A percentile compares a stretch with the other conserved stretches of the same genome.
These are phyloP conservation scores for Adansonia madagascariensis DNA, from an alignment of 441 rosid genomes.

Conservation along the genomic window DNA sequence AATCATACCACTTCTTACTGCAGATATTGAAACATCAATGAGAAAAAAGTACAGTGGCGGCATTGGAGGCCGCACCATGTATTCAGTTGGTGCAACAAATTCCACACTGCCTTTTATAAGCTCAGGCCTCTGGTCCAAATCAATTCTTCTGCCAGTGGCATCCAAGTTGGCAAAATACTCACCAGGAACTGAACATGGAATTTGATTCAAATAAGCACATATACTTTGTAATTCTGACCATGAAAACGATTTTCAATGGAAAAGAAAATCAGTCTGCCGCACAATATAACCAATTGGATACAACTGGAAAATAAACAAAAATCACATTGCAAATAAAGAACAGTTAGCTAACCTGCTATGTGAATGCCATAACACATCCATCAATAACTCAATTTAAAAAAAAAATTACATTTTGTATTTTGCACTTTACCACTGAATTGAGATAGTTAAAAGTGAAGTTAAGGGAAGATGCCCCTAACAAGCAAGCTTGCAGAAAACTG, in stretches of 20 bases:
- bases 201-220: conserved; percentile 18
- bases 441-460: neutral
- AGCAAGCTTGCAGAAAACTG: conserved; percentile 10
- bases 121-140: conserved; percentile 95
- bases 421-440: neutral
- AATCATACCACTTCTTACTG: conserved; percentile 90
- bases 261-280: neutral
- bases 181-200: conserved; percentile 73
- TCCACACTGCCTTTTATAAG: conserved; percentile 94
- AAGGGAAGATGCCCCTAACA: conserved; percentile 8
- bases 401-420: neutral
- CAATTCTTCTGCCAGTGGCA: conserved; percentile 90
- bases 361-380: neutral
- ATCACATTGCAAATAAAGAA: neutral
- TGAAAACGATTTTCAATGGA: neutral
- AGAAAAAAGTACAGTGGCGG: conserved; percentile 95
- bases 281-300: neutral
- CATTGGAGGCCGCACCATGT: conserved; percentile 99
- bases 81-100: conserved; percentile 96
- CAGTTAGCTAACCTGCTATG: neutral
- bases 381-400: neutral
- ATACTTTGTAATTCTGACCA: conserved; percentile 10
- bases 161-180: conserved; percentile 94
- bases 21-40: conserved; percentile 90
- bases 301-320: conserved; percentile 7